These are phyloP conservation scores for Leptographium procerum DNA, from an alignment of 2,329 filamentous ascomycete genomes.

Conservation along the genomic window DNA sequence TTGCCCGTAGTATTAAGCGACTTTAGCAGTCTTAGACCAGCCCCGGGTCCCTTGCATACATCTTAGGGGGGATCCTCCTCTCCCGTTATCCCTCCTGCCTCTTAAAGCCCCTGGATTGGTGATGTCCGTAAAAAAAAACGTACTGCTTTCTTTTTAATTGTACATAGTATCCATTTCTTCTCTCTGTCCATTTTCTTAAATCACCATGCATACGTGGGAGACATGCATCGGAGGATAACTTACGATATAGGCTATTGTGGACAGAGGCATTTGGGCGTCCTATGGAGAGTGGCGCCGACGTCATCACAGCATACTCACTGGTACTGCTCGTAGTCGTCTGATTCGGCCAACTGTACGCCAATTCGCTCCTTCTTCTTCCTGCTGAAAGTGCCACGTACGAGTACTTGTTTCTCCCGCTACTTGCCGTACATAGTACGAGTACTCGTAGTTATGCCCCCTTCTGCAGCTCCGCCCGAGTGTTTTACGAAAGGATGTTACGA, in stretches of 20 bases:
- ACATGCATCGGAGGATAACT: not conserved
- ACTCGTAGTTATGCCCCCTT: not conserved
- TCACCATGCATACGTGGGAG: not conserved
- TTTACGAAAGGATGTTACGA: no score
- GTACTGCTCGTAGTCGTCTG: no score
- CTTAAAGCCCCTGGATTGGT: not conserved
- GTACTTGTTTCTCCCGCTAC: not conserved
- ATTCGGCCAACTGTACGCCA: not conserved
- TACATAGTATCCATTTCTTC: not conserved
- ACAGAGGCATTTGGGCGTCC: not conserved
- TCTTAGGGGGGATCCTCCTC: not conserved
- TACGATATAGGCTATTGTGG: not conserved
- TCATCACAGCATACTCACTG: not conserved
- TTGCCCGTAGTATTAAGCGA: not conserved
- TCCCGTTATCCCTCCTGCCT: not conserved
- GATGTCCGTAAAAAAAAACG: not conserved
- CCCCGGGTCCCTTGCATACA: not conserved
- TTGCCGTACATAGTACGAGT: not conserved
- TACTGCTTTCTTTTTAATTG: not conserved
- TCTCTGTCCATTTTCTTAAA: not conserved
- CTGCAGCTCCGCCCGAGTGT: no score
- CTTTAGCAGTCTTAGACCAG: not conserved
- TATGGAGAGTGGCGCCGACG: not conserved
- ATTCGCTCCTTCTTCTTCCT: not conserved
- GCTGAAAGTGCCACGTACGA: not conserved